Evolutionary conservation across 1,284 basidiomycete species (phyloP).

Genomic region (Agroathelia rolfsii): DNA sequence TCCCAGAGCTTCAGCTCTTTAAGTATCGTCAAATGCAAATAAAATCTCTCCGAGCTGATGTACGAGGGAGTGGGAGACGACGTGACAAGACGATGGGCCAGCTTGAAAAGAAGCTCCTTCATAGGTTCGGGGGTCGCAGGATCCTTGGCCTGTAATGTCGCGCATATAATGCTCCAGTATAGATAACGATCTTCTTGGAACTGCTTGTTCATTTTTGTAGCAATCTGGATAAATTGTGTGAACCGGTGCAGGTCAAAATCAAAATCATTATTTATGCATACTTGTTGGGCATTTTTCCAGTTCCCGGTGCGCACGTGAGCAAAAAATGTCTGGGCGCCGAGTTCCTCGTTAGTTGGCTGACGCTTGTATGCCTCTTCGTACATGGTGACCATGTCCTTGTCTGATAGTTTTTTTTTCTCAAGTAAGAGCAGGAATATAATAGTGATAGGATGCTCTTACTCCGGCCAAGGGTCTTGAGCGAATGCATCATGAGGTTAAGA

Average conservation of each 20-base stretch:
- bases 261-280: conserved; percentile 19
- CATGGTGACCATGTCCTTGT: conserved; percentile 69
- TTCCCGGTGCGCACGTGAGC: conserved; percentile 67
- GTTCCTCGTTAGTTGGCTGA: conserved; percentile 70
- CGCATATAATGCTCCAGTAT: conserved; percentile 76
- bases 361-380: conserved; percentile 74
- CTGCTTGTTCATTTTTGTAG: conserved; percentile 69
- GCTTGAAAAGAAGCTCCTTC: conserved; percentile 56
- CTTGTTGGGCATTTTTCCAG: conserved; percentile 77
- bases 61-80: conserved; percentile 53
- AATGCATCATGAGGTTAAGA: conserved; percentile 72
- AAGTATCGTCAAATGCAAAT: conserved; percentile 64
- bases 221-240: conserved; percentile 32
- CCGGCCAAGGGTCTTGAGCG: conserved; percentile 65
- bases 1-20: conserved; percentile 57
- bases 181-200: conserved; percentile 72
- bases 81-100: conserved; percentile 58
- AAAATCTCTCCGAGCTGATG: conserved; percentile 62
- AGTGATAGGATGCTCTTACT: conserved; percentile 27
- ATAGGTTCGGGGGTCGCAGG: conserved; percentile 46
- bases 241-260: conserved; percentile 11
- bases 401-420: conserved; percentile 31
- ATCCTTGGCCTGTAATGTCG: conserved; percentile 71
- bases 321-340: conserved; percentile 75
- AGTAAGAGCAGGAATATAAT: no score